Base-by-base conservation (phyloP, 139 green algal genomes). In the Zygnema circumcarinatum region DNA sequence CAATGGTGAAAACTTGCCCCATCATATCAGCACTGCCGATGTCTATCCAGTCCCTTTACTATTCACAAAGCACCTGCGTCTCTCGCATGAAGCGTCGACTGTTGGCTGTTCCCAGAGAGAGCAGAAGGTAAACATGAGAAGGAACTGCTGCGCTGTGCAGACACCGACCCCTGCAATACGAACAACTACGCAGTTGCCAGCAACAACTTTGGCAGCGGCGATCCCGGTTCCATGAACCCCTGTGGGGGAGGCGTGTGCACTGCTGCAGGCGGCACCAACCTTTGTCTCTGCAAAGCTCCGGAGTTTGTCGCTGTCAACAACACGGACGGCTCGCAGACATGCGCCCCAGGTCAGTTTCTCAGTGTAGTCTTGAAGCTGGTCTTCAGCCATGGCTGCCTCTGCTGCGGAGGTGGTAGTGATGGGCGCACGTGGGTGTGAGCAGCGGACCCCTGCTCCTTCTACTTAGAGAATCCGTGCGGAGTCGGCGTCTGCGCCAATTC, bases 401-500 rank as follows among this genome's bases (percentile, higher is more conserved):
- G 54, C 29, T 72, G 54, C 54, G 54, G 54, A 29, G 25, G 25
- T 72, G 54, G 54, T 72, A 72, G 54, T 25, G 54, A 29, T 25
- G 25, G 54, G 54, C 29, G 54, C 54, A 72, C 54, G 54, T 72
- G 29, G 25, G 54, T 72, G 54, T 72, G 54, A 74, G 32, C 76
- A 83, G 76, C 76, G 32, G 38, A 76, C 33, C 31, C 38, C n/a
- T 83, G 76, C 36, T 11, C 35, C 3, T 76, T 83, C 35, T 83
- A 74, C 29, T 31, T 36, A n/a, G 40, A 11, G 21, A 83, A 83
- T 35, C 76, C 76, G 32, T 83, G 76, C 1, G 36, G 76, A 47
- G 41, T 83, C 35, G 76, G 76, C 35, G 39, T 52, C n/a, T 83
- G 76, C 76, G 39, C 69, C 16, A 52, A 83, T 52, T 47, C 68